A percentile compares a stretch with the other conserved stretches of the same genome.
Evolutionary conservation across 208 protist species (phyloP).

Genomic region (Blastocrithidia nonstop): DNA sequence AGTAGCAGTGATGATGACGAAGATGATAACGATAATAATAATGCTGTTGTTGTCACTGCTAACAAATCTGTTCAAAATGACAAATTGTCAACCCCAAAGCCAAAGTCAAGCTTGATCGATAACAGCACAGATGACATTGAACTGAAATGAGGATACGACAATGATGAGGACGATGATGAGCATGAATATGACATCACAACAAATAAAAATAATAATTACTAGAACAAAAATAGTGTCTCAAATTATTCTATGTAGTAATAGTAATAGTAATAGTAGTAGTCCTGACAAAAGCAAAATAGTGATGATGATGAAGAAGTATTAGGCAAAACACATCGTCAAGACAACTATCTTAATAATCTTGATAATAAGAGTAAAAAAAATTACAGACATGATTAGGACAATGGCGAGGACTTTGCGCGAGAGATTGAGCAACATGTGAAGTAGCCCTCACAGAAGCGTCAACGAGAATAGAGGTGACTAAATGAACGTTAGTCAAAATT

Average conservation of each 20-base stretch:
- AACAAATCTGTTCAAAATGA: constrained; percentile 41
- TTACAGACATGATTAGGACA: constrained; percentile 9
- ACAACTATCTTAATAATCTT: too few relatives aligned
- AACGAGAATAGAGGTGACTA: constrained; percentile 54
- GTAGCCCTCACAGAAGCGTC: constrained; percentile 48
- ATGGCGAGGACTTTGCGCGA: constrained; percentile 72
- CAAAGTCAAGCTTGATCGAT: constrained; percentile 6
- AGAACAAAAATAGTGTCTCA: too few relatives aligned
- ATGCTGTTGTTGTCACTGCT: constrained; percentile 23
- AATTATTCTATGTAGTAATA: too few relatives aligned
- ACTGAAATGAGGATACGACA: constrained; percentile 7
- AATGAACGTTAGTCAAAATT: too few relatives aligned
- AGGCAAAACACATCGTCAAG: too few relatives aligned
- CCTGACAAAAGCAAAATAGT: too few relatives aligned
- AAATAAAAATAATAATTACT: too few relatives aligned
- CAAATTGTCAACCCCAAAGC: constrained; percentile 11
- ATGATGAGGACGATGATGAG: constrained; percentile 18
- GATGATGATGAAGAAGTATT: too few relatives aligned
- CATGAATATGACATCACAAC: too few relatives aligned
- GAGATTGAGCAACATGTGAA: constrained; percentile 47
- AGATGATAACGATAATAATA: constrained; percentile 14
- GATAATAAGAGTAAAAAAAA: constrained; percentile 16
- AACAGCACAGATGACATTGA: constrained; percentile 13
- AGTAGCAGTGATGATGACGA: constrained; percentile 1
- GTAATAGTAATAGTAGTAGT: too few relatives aligned